phyloP scores from a whole-genome alignment of 2,329 filamentous ascomycete genomes.

The Chrysosporium keratinophilum region DNA sequence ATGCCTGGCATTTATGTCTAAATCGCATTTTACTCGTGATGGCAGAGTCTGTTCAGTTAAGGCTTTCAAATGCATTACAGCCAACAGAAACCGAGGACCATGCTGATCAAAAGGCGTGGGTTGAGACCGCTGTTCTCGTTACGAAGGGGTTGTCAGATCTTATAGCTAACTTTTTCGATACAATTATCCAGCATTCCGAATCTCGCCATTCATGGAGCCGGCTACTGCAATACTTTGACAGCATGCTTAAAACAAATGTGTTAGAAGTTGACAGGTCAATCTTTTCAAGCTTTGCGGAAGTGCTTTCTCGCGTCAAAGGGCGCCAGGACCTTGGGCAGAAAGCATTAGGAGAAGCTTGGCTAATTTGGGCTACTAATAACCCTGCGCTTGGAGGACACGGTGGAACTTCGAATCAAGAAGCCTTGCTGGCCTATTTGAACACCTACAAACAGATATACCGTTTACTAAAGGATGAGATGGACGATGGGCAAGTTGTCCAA shows the following conservation, averaged over 20 bases:
- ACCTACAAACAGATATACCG: slow-evolving; percentile 68
- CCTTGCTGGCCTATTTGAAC: slow-evolving; percentile 72
- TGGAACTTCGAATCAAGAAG: slow-evolving; percentile 61
- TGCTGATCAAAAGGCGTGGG: slow-evolving; percentile 46
- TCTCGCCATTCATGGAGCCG: slow-evolving; percentile 68
- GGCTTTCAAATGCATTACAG: slow-evolving; percentile 25
- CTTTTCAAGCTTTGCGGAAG: slow-evolving; percentile 56
- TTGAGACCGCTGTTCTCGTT: slow-evolving; percentile 64
- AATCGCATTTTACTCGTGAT: slow-evolving; percentile 71
- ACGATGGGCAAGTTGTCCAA: slow-evolving; percentile 50
- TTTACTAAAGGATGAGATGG: slow-evolving; percentile 56
- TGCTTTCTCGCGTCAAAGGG: slow-evolving; percentile 42
- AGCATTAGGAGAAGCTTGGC: slow-evolving; percentile 55
- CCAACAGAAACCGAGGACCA: slow-evolving; percentile 16
- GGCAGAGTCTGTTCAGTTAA: slow-evolving; percentile 56
- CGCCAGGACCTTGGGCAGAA: slow-evolving; percentile 35
- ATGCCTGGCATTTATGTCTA: slow-evolving; percentile 75
- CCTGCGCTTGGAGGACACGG: slow-evolving; percentile 41
- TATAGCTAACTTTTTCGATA: slow-evolving; percentile 64
- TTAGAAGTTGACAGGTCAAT: slow-evolving; percentile 63
- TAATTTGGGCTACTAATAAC: slow-evolving; percentile 58
- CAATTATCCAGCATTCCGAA: slow-evolving; percentile 54
- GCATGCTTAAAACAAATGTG: slow-evolving; percentile 51
- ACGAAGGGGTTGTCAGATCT: slow-evolving; percentile 62
- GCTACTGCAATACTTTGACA: slow-evolving; percentile 58